A percentile compares a stretch with the other conserved stretches of the same genome.
Conservation (phyloP, 768 basidiomycete species). For the Tylopilus balloui region DNA sequence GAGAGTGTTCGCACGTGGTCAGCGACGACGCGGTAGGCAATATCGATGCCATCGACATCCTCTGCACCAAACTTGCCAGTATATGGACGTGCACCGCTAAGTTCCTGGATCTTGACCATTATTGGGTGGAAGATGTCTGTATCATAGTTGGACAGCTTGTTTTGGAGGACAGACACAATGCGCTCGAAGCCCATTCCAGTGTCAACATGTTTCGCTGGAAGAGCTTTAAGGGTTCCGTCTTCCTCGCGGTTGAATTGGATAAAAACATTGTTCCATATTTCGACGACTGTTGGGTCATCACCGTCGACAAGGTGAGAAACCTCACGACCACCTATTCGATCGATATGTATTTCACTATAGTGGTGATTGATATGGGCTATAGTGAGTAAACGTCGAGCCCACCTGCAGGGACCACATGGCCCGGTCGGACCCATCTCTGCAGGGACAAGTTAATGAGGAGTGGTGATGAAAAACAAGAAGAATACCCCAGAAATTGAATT, state of each 20-base stretch:
- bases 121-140: conserved; percentile 93
- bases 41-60: conserved; percentile 94
- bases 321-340: conserved; percentile 96
- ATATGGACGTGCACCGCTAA: conserved; percentile 87
- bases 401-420: conserved; percentile 96
- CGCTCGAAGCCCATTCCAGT: conserved; percentile 99
- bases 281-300: conserved; percentile 95
- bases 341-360: conserved; percentile 88
- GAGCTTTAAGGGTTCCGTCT: conserved; percentile 69
- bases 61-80: conserved; percentile 90
- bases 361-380: not conserved
- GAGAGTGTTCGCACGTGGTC: conserved; percentile 96
- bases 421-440: conserved; percentile 98
- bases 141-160: conserved; percentile 93
- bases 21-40: conserved; percentile 94
- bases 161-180: conserved; percentile 89
- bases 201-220: conserved; percentile 95
- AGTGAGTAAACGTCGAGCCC: conserved; percentile 4
- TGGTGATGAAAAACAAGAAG: conserved; percentile 18
- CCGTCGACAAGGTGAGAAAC: conserved; percentile 90
- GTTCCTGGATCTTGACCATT: conserved; percentile 78
- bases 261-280: conserved; percentile 99
- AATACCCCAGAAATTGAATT: conserved; percentile 98
- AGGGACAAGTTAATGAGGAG: conserved; percentile 4
- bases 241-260: conserved; percentile 98